Evolutionary conservation across 129 eudicot species (phyloP), one percentile per base, ranked within the genome.

Genomic region (Mikania micrantha): DNA sequence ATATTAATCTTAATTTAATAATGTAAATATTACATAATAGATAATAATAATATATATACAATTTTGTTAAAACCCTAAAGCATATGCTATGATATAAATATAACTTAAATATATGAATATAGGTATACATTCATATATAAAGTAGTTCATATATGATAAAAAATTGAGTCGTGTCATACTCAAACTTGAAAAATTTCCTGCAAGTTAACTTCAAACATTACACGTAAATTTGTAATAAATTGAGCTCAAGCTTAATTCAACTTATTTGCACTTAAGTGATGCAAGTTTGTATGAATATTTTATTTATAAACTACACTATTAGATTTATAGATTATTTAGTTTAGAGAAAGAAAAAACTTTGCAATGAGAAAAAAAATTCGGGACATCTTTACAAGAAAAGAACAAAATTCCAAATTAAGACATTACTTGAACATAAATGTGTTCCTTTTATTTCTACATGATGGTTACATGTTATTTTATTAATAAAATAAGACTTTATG

Each of bases 311-410:
- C 2, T 48, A n/a, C 0, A 12, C 19, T 53, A 63, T 22, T 34
- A 17, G 28, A 39, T 27, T 61, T 5, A n/a, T n/a, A n/a, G n/a
- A n/a, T n/a, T n/a, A 4, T 65, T 74, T 73, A 64, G 48, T 64
- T 64, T 32, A 32, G 42, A 7, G 56, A 67, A 44, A 38, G 10
- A n/a, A 24, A 24, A 45, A 32, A 34, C 20, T 45, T 67, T 47
- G 4, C 12, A 45, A 32, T 28, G 35, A 20, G 34, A 38, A 47
- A 38, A 59, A 58, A 45, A 58, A 75, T 67, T 67, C 44, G 54
- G 4, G 32, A 59, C 3, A 61, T 62, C 74, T 68, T 45, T 38
- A 75, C 69, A 67, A 48, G n/a, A 47, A 75, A 75, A 68, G 60
- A 36, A 67, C 68, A 44, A 13, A 4, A 57, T 22, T 34, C 79